These are phyloP conservation scores for Diaporthe citri DNA, from an alignment of 2,329 filamentous ascomycete species.

Conservation along the genomic window DNA sequence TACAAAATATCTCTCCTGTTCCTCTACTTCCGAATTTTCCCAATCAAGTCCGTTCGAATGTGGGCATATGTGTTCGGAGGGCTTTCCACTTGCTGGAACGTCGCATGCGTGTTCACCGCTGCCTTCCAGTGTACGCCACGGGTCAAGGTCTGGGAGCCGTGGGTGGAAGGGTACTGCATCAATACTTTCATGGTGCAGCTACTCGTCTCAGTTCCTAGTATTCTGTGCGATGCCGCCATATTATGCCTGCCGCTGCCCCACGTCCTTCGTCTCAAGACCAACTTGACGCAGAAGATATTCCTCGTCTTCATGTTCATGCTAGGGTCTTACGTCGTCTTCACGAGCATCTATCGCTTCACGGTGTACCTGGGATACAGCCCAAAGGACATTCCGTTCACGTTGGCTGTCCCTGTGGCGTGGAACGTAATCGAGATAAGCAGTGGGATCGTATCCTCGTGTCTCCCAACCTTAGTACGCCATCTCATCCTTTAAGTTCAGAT, in stretches of 20 bases:
- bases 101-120: slow-evolving; percentile 34
- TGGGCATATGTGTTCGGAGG: slow-evolving; percentile 32
- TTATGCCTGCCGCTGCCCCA: slow-evolving; percentile 33
- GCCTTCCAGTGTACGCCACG: slow-evolving; percentile 31
- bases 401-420: slow-evolving; percentile 42
- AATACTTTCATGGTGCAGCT: slow-evolving; percentile 33
- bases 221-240: slow-evolving; percentile 31
- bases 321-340: slow-evolving; percentile 34
- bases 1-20: slow-evolving; percentile 36
- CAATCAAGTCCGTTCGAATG: slow-evolving; percentile 27
- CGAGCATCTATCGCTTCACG: slow-evolving; percentile 32
- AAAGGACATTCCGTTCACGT: slow-evolving; percentile 15
- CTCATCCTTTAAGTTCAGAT: not conserved
- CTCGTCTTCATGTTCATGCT: slow-evolving; percentile 36
- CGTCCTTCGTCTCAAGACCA: slow-evolving; percentile 32
- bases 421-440: slow-evolving; percentile 36
- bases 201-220: slow-evolving; percentile 30
- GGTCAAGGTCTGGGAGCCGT: slow-evolving; percentile 36
- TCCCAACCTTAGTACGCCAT: slow-evolving; percentile 16
- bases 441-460: slow-evolving; percentile 33
- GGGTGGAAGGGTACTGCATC: slow-evolving; percentile 33
- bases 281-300: slow-evolving; percentile 32
- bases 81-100: slow-evolving; percentile 32
- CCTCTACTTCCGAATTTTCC: slow-evolving; percentile 35
- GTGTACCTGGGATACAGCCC: slow-evolving; percentile 24